Evolutionary conservation across 1,284 basidiomycete species (phyloP).

Genomic region (Mrakiaceae sp.): DNA sequence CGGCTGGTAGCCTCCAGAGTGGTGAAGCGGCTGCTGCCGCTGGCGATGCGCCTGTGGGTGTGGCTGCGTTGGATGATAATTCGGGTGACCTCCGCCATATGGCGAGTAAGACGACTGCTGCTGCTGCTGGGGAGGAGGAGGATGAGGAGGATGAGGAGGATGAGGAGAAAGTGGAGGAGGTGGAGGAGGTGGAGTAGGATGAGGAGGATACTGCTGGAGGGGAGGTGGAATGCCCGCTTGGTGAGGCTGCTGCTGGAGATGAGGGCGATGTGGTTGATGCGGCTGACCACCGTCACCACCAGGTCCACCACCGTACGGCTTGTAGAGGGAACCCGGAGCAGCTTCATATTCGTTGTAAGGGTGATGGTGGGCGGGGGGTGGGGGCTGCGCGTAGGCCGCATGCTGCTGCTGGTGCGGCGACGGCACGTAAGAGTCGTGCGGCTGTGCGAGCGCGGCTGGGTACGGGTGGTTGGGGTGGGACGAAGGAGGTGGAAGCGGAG

Average conservation of each 20-base stretch:
- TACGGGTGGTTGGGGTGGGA: too few relatives aligned
- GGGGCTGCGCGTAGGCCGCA: neutral
- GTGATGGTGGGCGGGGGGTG: neutral
- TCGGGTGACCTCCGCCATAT: too few relatives aligned
- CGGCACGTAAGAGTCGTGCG: neutral
- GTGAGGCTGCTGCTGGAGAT: neutral
- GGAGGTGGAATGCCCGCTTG: neutral
- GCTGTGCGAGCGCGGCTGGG: too few relatives aligned
- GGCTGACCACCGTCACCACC: neutral
- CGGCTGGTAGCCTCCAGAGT: too few relatives aligned
- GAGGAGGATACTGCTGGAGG: conserved; percentile 2
- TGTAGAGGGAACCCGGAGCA: too few relatives aligned
- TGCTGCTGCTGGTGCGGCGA: neutral
- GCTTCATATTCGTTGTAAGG: neutral
- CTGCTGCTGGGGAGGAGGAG: too few relatives aligned
- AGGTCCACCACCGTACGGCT: too few relatives aligned
- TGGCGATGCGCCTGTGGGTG: too few relatives aligned
- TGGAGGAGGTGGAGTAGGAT: neutral
- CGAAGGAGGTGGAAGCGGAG: too few relatives aligned
- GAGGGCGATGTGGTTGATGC: neutral
- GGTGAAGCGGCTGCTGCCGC: too few relatives aligned
- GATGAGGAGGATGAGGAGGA: neutral
- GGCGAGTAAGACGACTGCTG: too few relatives aligned
- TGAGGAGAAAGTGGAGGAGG: neutral
- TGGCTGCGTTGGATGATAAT: too few relatives aligned